Percentiles rank a stretch among this genome's conserved stretches.
phyloP scores from a whole-genome alignment of 1,284 basidiomycete genomes.

The Bjerkandera adusta region DNA sequence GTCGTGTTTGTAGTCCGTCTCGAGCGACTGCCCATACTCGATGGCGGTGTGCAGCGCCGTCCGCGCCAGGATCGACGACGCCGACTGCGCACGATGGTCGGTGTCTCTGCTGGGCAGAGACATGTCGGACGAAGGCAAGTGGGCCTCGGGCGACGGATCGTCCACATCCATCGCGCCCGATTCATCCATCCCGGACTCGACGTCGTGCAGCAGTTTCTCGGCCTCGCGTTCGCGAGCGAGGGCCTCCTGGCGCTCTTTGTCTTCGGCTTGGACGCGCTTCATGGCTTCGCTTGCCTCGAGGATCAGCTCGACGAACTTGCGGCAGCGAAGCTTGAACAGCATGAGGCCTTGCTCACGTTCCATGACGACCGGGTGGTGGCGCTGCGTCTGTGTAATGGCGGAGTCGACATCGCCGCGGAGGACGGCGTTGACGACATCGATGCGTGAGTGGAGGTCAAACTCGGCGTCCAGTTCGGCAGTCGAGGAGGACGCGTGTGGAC shows the following conservation, averaged over 20 bases:
- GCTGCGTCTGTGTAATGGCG: conserved; percentile 55
- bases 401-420: conserved; percentile 68
- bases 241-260: conserved; percentile 44
- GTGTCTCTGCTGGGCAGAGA: conserved; percentile 12
- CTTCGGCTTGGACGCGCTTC: conserved; percentile 49
- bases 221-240: conserved; percentile 28
- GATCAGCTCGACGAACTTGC: conserved; percentile 80
- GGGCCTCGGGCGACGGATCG: conserved; percentile 33
- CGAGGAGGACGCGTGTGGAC: conserved; percentile 14
- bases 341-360: conserved; percentile 64
- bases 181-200: conserved; percentile 28
- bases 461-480: conserved; percentile 22
- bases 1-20: conserved; percentile 64
- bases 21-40: conserved; percentile 65
- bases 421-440: conserved; percentile 66
- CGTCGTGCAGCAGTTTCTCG: conserved; percentile 23
- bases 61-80: conserved; percentile 30
- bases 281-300: conserved; percentile 65
- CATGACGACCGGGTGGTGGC: conserved; percentile 62
- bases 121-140: conserved; percentile 16
- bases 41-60: conserved; percentile 63
- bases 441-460: conserved; percentile 61
- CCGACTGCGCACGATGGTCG: conserved; percentile 7
- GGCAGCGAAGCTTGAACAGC: conserved; percentile 73
- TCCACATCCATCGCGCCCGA: conserved; percentile 46